These are phyloP conservation scores for Heterobasidion annosum DNA, from an alignment of 1,284 basidiomycete genomes.

Conservation along the genomic window DNA sequence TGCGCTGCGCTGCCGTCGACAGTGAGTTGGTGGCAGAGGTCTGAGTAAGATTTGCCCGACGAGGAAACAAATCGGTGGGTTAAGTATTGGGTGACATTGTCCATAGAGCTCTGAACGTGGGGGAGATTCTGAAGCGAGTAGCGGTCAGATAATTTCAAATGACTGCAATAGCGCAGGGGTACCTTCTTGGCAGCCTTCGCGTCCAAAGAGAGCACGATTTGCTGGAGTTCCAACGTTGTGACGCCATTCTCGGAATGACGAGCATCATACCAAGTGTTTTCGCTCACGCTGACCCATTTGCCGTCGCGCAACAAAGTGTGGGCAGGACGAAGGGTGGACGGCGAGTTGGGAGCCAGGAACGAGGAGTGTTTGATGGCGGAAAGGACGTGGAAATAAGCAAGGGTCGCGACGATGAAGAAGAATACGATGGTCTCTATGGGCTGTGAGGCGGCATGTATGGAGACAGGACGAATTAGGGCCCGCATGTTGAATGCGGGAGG, in stretches of 20 bases:
- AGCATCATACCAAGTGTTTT: conserved; percentile 38
- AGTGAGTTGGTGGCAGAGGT: conserved; percentile 18
- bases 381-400: conserved; percentile 57
- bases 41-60: conserved; percentile 25
- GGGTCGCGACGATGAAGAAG: conserved; percentile 51
- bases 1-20: conserved; percentile 15
- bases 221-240: conserved; percentile 52
- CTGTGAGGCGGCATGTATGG: conserved; percentile 14
- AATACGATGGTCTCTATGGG: conserved; percentile 47
- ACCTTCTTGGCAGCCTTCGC: conserved; percentile 8
- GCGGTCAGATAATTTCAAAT: neutral
- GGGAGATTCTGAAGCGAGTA: conserved; percentile 9
- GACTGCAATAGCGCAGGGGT: neutral
- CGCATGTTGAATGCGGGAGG: conserved; percentile 13
- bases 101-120: conserved; percentile 25
- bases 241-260: conserved; percentile 13
- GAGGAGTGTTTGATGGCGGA: conserved; percentile 42
- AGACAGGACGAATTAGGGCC: conserved; percentile 16
- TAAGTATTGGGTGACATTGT: conserved; percentile 40
- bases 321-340: conserved; percentile 39
- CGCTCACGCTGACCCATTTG: conserved; percentile 48
- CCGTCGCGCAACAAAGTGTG: conserved; percentile 41
- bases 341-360: conserved; percentile 25
- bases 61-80: conserved; percentile 29
- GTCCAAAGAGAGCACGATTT: conserved; percentile 50